Conservation (phyloP, 225 moss, liverwort and hornwort species). For the Marchantia polymorpha region DNA sequence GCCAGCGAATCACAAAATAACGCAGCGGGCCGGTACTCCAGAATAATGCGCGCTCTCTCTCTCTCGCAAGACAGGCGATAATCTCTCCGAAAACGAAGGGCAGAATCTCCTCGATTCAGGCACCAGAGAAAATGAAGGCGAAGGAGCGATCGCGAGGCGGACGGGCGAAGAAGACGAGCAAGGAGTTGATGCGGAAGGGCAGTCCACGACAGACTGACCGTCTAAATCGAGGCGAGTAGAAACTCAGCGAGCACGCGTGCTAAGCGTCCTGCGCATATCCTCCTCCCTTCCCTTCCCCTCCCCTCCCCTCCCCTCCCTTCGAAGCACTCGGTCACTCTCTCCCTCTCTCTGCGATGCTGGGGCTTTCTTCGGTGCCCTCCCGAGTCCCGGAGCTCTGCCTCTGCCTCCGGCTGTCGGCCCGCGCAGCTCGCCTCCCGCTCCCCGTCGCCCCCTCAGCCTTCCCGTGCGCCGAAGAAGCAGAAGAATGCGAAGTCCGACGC, state of each 20-base stretch:
- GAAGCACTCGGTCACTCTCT: neutral
- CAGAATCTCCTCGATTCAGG: neutral
- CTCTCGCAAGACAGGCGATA: neutral
- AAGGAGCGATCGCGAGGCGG: neutral
- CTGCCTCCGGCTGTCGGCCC: too few relatives aligned
- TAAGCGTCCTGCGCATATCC: neutral
- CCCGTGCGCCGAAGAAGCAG: neutral
- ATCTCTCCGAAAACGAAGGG: neutral
- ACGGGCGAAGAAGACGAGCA: neutral
- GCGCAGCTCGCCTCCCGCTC: too few relatives aligned
- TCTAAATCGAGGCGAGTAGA: neutral
- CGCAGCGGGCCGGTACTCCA: neutral
- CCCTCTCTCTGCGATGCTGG: neutral
- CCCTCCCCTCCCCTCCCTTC: neutral
- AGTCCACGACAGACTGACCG: neutral
- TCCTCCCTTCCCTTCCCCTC: slow-evolving; percentile 1
- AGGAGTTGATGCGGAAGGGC: neutral
- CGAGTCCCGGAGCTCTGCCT: too few relatives aligned
- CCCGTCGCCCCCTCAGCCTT: neutral
- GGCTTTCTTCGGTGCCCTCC: neutral
- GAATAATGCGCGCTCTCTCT: neutral
- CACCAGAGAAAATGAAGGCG: neutral
- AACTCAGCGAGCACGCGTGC: neutral
- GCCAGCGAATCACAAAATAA: neutral
- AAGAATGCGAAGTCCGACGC: neutral